These are phyloP conservation scores for Penicillium thymicola DNA, from an alignment of 2,329 filamentous ascomycete genomes.

Conservation along the genomic window DNA sequence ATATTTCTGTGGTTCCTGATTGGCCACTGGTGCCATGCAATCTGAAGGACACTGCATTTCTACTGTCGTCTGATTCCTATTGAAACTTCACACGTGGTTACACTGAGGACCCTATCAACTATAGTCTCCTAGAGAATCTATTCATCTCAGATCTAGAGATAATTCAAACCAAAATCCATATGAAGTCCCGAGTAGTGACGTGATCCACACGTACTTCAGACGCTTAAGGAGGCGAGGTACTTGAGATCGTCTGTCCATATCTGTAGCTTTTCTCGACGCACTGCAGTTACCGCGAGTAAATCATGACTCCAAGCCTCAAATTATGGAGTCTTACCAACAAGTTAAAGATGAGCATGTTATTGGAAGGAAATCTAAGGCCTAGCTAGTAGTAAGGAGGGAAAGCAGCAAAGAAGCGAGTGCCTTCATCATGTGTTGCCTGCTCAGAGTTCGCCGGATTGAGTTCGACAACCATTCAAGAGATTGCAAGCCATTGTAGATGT, in stretches of 20 bases:
- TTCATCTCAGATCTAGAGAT: background rate
- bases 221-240: too few relatives aligned
- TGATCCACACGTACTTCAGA: background rate
- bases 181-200: background rate
- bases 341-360: background rate
- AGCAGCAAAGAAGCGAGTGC: background rate
- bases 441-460: background rate
- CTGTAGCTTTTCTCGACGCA: background rate
- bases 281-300: background rate
- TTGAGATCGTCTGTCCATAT: background rate
- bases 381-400: too few relatives aligned
- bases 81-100: background rate
- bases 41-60: background rate
- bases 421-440: background rate
- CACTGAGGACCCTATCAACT: background rate
- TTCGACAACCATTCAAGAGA: background rate
- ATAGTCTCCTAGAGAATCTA: background rate
- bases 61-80: background rate
- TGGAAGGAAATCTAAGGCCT: background rate
- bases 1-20: too few relatives aligned
- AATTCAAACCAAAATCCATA: background rate
- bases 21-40: rapidly evolving
- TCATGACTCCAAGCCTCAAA: background rate
- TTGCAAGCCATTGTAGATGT: background rate
- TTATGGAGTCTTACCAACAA: rapidly evolving